These are phyloP conservation scores for Lentinula sp. DNA, from an alignment of 768 basidiomycete species.

Conservation along the genomic window DNA sequence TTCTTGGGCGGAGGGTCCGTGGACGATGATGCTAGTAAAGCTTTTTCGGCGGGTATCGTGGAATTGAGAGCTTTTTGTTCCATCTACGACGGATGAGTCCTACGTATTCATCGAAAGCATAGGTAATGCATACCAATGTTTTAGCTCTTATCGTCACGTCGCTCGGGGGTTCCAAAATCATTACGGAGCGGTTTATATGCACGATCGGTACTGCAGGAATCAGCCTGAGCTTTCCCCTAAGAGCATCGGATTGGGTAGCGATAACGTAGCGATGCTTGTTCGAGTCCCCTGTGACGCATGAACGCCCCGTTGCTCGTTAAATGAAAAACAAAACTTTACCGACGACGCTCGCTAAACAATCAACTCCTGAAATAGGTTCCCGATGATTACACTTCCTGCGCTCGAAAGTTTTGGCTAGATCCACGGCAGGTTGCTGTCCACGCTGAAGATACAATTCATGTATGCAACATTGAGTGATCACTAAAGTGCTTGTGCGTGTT, in stretches of 20 bases:
- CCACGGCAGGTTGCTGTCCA: constrained; percentile 66
- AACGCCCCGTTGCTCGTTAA: constrained; percentile 1
- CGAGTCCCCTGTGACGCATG: constrained; percentile 44
- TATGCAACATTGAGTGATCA: constrained; percentile 99
- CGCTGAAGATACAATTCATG: constrained; percentile 88
- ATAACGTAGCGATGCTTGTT: constrained; percentile 94
- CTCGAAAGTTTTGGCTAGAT: constrained; percentile 91
- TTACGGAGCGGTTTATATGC: constrained; percentile 87
- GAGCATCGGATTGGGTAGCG: constrained; percentile 73
- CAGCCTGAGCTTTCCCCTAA: constrained; percentile 62
- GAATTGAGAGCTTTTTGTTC: constrained; percentile 60
- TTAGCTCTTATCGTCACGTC: constrained; percentile 71
- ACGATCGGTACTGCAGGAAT: constrained; percentile 86
- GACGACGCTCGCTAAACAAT: constrained; percentile 76
- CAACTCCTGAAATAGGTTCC: constrained; percentile 77
- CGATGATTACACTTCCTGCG: constrained; percentile 92
- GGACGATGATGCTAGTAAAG: constrained; percentile 29
- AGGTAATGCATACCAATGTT: constrained; percentile 33
- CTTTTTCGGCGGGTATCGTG: constrained; percentile 36
- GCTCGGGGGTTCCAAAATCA: constrained; percentile 89
- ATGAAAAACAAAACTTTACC: constrained; percentile 42
- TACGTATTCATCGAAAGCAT: neutral
- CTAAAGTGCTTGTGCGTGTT: constrained; percentile 51
- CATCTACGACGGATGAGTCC: constrained; percentile 31
- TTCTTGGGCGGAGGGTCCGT: constrained; percentile 40